These are phyloP conservation scores for Sporisorium graminicola DNA, from an alignment of 1,284 basidiomycete species.

Conservation along the genomic window DNA sequence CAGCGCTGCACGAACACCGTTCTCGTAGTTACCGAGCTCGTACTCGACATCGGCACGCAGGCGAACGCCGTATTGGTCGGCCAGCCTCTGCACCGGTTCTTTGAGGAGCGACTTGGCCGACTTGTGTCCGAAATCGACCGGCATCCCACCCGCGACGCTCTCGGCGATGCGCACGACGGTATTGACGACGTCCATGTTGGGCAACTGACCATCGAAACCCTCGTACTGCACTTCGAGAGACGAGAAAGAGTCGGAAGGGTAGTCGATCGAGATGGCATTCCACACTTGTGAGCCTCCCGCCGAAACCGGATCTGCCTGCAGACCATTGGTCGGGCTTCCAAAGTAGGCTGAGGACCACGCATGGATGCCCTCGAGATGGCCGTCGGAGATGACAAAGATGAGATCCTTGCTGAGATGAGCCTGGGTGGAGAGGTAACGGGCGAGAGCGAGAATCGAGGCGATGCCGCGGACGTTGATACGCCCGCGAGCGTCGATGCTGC, in stretches of 20 bases:
- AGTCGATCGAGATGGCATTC: constrained; percentile 94
- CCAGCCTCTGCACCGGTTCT: constrained; percentile 12
- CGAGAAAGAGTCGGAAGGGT: constrained; percentile 94
- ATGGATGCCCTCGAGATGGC: constrained; percentile 88
- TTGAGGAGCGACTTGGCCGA: constrained; percentile 13
- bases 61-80: constrained; percentile 1
- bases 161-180: constrained; percentile 81
- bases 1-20: constrained; percentile 21
- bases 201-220: constrained; percentile 91
- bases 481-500: constrained; percentile 63
- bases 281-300: constrained; percentile 72
- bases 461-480: constrained; percentile 87
- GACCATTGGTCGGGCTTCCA: constrained; percentile 76
- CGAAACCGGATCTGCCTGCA: constrained; percentile 76
- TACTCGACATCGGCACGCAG: constrained; percentile 28
- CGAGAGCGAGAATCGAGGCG: constrained; percentile 83
- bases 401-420: constrained; percentile 75
- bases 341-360: constrained; percentile 91
- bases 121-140: constrained; percentile 12
- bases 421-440: constrained; percentile 78
- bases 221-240: constrained; percentile 93
- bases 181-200: constrained; percentile 95
- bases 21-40: constrained; percentile 33
- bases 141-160: constrained; percentile 74
- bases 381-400: constrained; percentile 89